phyloP scores from a whole-genome alignment of 2,329 filamentous ascomycete genomes.

The Exophiala sideris region DNA sequence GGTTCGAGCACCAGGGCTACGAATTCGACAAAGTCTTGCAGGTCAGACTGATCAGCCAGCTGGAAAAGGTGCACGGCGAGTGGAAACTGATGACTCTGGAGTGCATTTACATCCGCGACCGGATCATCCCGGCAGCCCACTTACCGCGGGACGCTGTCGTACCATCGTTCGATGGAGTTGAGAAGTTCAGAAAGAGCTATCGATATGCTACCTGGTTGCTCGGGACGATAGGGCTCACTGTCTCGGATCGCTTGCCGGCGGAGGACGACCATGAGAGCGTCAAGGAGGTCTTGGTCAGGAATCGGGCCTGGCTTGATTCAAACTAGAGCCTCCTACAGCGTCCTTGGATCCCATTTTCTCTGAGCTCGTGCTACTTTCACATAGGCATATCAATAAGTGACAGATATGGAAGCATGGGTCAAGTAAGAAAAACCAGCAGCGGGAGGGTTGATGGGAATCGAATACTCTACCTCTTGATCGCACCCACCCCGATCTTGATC shows the following conservation, averaged over 20 bases:
- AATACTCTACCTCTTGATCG: too few relatives aligned
- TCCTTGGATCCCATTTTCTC: too few relatives aligned
- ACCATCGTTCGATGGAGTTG: neutral
- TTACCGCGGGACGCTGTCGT: neutral
- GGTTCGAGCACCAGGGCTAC: slow-evolving; percentile 7
- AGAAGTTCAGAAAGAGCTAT: neutral
- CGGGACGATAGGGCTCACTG: neutral
- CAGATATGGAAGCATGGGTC: too few relatives aligned
- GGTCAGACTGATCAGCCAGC: neutral
- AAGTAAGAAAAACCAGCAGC: too few relatives aligned
- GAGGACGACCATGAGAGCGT: neutral
- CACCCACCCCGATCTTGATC: too few relatives aligned
- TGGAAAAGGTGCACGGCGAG: neutral
- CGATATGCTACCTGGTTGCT: neutral
- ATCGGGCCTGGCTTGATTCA: neutral
- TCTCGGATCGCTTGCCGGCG: neutral
- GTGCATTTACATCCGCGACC: slow-evolving; percentile 15
- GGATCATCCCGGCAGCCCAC: neutral
- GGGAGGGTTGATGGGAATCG: too few relatives aligned
- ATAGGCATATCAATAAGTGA: too few relatives aligned
- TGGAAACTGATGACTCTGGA: slow-evolving; percentile 22
- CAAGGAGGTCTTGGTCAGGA: neutral
- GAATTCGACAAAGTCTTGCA: slow-evolving; percentile 2
- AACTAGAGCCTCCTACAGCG: too few relatives aligned
- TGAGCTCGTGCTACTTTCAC: too few relatives aligned